Evolutionary conservation across 352 stramenopile genomes (phyloP).

Genomic region (Phytopythium ostracodes): DNA sequence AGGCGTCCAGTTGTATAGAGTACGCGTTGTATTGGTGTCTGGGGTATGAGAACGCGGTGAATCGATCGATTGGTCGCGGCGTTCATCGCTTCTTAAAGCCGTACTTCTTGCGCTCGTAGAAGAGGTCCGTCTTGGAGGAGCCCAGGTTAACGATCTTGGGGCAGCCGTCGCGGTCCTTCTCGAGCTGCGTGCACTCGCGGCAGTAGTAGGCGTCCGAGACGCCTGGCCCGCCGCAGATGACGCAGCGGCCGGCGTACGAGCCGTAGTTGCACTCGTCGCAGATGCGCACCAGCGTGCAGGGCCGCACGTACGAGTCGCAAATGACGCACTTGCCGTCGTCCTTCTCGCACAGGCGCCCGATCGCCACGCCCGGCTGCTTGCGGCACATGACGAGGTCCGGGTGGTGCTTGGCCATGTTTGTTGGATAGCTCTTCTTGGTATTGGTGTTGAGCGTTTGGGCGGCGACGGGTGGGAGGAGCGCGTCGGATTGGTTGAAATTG

Average conservation of each 20-base stretch:
- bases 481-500: not conserved
- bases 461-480: not conserved
- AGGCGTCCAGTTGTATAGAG: not conserved
- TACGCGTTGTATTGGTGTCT: not conserved
- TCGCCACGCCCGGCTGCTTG: constrained; percentile 98
- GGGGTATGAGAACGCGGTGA: no score
- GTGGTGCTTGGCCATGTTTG: constrained; percentile 99
- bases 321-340: constrained; percentile 99
- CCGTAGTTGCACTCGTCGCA: constrained; percentile 99
- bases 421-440: not conserved
- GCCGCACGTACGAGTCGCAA: constrained; percentile 99
- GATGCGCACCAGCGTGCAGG: constrained; percentile 96
- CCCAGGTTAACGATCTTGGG: constrained; percentile 99
- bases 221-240: constrained; percentile 96
- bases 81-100: constrained; percentile 89
- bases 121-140: constrained; percentile 95
- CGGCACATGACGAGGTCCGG: constrained; percentile 99
- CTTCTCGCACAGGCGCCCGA: constrained; percentile 98
- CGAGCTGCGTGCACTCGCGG: constrained; percentile 96
- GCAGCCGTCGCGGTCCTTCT: constrained; percentile 97
- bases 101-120: constrained; percentile 99
- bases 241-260: constrained; percentile 93
- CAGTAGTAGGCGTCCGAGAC: constrained; percentile 99
- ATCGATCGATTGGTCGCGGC: not conserved
- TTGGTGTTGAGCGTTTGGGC: not conserved